Conservation (phyloP, 2,329 filamentous ascomycete species). For the Fusarium tuaranense region DNA sequence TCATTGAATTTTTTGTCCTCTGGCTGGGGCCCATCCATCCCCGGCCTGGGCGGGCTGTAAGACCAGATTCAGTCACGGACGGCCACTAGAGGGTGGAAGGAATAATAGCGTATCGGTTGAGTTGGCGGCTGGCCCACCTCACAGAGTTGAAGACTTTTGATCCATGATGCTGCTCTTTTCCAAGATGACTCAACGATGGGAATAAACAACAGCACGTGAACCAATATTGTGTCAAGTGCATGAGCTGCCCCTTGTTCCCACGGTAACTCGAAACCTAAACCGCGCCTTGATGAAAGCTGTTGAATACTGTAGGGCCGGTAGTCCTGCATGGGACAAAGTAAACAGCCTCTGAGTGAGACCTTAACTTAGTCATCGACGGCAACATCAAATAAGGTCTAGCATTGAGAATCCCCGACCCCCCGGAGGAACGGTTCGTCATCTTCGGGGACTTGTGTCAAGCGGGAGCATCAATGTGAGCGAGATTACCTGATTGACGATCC, state of each 20-base stretch:
- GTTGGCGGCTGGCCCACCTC: not conserved
- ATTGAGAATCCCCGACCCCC: not conserved
- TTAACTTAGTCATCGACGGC: slow-evolving; percentile 1
- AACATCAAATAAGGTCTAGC: not conserved
- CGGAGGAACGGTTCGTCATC: not conserved
- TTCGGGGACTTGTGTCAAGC: not conserved
- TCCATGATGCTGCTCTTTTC: not conserved
- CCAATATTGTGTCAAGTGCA: slow-evolving; percentile 1
- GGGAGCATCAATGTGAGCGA: not conserved
- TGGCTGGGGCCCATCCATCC: not conserved
- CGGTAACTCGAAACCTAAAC: slow-evolving; percentile 25
- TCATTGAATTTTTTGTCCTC: slow-evolving; percentile 2
- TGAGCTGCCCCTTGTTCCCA: slow-evolving; percentile 22
- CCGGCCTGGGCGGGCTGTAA: not conserved
- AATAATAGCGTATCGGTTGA: not conserved
- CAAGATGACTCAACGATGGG: not conserved
- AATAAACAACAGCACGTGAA: slow-evolving; percentile 23
- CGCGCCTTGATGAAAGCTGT: not conserved
- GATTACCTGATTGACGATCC: not conserved
- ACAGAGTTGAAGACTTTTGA: not conserved
- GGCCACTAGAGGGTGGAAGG: not conserved
- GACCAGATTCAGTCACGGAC: not conserved
- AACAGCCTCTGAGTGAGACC: not conserved
- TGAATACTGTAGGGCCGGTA: not conserved
- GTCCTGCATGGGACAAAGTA: not conserved